Evolutionary conservation across 768 basidiomycete genomes (phyloP).

Genomic region (Imleria badia): DNA sequence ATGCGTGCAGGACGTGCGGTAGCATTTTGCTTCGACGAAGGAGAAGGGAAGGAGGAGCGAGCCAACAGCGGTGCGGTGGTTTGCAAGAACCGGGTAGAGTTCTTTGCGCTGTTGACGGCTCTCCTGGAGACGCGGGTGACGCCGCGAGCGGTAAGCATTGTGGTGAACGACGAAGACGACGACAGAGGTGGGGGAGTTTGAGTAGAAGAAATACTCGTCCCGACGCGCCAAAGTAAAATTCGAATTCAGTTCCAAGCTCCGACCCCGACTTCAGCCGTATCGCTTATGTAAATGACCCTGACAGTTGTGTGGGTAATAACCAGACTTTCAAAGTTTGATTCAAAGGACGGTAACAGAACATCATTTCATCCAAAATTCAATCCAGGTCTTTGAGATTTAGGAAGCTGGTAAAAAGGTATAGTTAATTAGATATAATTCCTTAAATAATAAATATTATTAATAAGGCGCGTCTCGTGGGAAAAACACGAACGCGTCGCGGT

Average conservation of each 20-base stretch:
- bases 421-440: too few species aligned
- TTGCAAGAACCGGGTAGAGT: constrained; percentile 79
- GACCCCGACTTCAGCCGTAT: constrained; percentile 33
- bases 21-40: constrained; percentile 45
- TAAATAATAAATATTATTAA: too few species aligned
- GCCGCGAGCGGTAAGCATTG: constrained; percentile 85
- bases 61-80: constrained; percentile 61
- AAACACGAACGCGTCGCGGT: constrained; percentile 11
- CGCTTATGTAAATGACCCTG: constrained; percentile 22
- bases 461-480: constrained; percentile 20
- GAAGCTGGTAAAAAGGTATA: too few species aligned
- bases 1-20: constrained; percentile 49
- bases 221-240: constrained; percentile 20
- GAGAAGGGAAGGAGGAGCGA: constrained; percentile 48
- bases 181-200: constrained; percentile 15
- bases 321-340: too few species aligned
- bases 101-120: constrained; percentile 72
- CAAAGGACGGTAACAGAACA: too few species aligned
- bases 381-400: too few species aligned
- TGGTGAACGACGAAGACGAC: constrained; percentile 40
- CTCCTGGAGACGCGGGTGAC: constrained; percentile 86
- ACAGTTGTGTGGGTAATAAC: too few species aligned
- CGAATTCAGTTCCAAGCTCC: constrained; percentile 28
- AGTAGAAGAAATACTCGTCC: constrained; percentile 34
- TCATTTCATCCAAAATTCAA: too few species aligned